Base-by-base conservation (phyloP, 768 basidiomycete genomes). In the Tylopilus subfusipes region DNA sequence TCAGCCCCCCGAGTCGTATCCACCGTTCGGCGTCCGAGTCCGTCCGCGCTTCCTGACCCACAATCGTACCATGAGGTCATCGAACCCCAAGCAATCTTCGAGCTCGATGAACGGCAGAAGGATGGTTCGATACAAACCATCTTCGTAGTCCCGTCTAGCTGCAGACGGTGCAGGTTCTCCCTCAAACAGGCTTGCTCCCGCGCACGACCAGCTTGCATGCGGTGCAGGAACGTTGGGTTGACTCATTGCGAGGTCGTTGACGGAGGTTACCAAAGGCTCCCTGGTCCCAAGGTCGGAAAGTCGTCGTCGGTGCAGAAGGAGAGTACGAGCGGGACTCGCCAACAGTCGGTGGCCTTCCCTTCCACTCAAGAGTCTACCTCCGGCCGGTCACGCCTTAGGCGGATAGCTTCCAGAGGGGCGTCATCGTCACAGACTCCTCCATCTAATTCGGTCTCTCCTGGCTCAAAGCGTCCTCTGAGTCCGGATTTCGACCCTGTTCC, bases 11-110 rank as follows among this genome's bases (percentile, higher is more conserved):
- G 45, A 34, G 62, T 64, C 27, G n/a, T 5, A 12, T 43, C 57
- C 25, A 47, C 64, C 1, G 66, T 71, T 25, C 70, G 70, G 12
- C 64, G 70, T 30, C 68, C 68, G 12, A 62, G 70, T 30, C 68
- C 68, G 16, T 46, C 57, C n/a, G 54, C 25, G 4, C 57, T 54
- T 13, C 66, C 60, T 2, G 50, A 58, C 31, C 59, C 56, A 19
- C 2, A 40, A 4, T 38, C 31, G 8, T 72, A 64, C 46, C 68
- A 70, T 11, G 24, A 51, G 16, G 44, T 2, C 22, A 52, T 70
- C 49, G 62, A 68, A 30, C 45, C 59, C 14, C 19, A 50, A 8
- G 53, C 54, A 3, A 70, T 70, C 10, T 72, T 72, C 30, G 68
- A 72, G 39, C 59, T 70, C 38, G 51, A 63, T 5, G 57, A 60